Conservation (phyloP, 2,329 filamentous ascomycete species). For the Chaetothyriales sp. region DNA sequence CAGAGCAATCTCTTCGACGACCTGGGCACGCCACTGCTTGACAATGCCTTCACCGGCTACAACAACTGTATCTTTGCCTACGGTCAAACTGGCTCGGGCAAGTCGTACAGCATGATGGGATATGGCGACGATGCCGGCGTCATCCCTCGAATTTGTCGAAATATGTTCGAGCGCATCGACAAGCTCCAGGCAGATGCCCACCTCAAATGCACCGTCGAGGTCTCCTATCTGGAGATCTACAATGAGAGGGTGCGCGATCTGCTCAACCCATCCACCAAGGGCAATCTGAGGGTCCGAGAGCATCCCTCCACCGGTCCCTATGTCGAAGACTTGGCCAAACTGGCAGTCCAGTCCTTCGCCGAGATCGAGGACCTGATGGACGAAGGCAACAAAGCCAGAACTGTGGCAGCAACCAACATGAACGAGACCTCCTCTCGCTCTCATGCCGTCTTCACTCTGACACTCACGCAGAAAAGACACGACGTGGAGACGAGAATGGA, state of each 20-base stretch:
- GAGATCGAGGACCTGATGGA: conserved; percentile 99
- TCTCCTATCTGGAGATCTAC: conserved; percentile 98
- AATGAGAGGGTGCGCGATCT: conserved; percentile 94
- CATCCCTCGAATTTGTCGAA: conserved; percentile 90
- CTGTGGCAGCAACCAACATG: conserved; percentile 98
- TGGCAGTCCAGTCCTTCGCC: conserved; percentile 81
- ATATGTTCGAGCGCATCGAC: conserved; percentile 86
- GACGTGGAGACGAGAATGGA: conserved; percentile 92
- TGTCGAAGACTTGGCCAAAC: conserved; percentile 91
- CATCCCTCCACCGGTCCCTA: conserved; percentile 96
- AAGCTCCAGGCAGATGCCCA: conserved; percentile 59
- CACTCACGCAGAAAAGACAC: conserved; percentile 82
- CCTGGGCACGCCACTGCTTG: conserved; percentile 74
- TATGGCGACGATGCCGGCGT: conserved; percentile 93
- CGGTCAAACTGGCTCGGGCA: conserved; percentile 94
- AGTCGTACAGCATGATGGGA: conserved; percentile 99
- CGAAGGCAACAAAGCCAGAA: conserved; percentile 96
- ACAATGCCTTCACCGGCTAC: conserved; percentile 97
- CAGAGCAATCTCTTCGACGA: conserved; percentile 83
- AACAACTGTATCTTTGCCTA: conserved; percentile 99
- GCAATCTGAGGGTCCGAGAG: conserved; percentile 92
- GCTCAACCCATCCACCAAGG: conserved; percentile 87
- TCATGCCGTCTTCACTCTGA: conserved; percentile 94
- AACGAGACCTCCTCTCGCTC: conserved; percentile 98
- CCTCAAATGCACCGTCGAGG: conserved; percentile 82